These are phyloP conservation scores for Nicotiana noctiflora DNA, from an alignment of 257 asterid species.

Conservation along the genomic window DNA sequence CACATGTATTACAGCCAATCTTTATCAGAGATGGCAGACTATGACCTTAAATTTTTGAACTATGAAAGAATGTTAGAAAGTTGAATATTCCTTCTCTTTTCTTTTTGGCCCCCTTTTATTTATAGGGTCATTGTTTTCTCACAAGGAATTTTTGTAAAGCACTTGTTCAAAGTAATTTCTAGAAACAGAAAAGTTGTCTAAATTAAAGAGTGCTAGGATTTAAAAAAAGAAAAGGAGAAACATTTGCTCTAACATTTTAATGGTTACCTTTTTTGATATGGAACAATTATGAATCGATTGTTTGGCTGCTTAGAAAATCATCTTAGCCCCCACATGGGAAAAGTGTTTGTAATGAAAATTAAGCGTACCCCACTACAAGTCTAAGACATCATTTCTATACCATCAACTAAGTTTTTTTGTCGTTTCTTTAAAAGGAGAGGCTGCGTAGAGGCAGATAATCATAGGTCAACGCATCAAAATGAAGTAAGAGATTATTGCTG, in stretches of 20 bases:
- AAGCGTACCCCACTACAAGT: not conserved
- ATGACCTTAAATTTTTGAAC: not conserved
- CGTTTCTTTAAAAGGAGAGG: not conserved
- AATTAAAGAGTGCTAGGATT: not conserved
- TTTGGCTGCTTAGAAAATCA: not conserved
- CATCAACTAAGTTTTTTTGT: not conserved
- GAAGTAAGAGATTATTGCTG: not conserved
- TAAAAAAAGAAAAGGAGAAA: not conserved
- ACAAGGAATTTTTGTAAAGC: not conserved
- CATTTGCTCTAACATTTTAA: not conserved
- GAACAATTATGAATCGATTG: not conserved
- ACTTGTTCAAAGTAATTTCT: not conserved
- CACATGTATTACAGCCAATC: not conserved
- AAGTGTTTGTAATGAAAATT: not conserved
- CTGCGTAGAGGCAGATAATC: not conserved
- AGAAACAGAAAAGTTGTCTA: not conserved
- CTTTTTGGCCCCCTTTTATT: not conserved
- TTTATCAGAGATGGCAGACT: not conserved
- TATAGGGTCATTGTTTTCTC: not conserved
- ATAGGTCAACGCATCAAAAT: constrained; percentile 14
- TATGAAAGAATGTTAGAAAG: not conserved
- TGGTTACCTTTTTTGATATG: not conserved
- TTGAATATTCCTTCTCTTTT: not conserved
- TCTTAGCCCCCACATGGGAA: not conserved
- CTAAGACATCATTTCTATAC: constrained; percentile 4